Conservation (phyloP, 2,329 filamentous ascomycete species). For the Aspergillus fumigatiaffinis region DNA sequence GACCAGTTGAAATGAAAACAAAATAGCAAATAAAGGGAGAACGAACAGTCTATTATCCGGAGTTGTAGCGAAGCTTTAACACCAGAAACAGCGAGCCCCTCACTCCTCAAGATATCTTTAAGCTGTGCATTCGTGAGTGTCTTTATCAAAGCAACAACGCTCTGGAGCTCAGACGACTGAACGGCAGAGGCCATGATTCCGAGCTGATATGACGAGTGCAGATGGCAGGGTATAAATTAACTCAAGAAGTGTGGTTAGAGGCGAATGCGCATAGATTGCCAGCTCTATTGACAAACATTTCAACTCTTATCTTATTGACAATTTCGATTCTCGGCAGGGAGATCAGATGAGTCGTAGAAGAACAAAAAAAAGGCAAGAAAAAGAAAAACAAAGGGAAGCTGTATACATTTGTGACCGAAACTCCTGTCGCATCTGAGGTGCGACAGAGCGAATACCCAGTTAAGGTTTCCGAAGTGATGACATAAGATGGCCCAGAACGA, state of each 20-base stretch:
- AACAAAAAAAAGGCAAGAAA: background rate
- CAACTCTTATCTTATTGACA: conserved; percentile 12
- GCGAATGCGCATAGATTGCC: conserved; percentile 16
- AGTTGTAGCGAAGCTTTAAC: conserved; percentile 79
- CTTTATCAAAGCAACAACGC: conserved; percentile 47
- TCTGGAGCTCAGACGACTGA: conserved; percentile 38
- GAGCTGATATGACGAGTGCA: background rate
- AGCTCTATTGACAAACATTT: conserved; percentile 27
- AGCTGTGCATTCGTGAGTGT: conserved; percentile 63
- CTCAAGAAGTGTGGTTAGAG: conserved; percentile 21
- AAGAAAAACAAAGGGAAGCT: background rate
- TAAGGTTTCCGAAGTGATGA: conserved; percentile 25
- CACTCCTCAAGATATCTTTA: conserved; percentile 69
- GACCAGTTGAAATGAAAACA: background rate
- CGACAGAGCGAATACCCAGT: background rate
- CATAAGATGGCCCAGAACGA: conserved; percentile 26
- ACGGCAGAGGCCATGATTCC: conserved; percentile 36
- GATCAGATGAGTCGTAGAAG: background rate
- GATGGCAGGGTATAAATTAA: conserved; percentile 2
- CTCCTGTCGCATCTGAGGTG: background rate
- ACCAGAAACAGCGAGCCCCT: conserved; percentile 72
- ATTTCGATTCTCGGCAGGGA: background rate
- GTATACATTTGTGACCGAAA: background rate
- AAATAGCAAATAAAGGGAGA: conserved; percentile 4
- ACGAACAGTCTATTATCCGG: conserved; percentile 74